Conservation (phyloP, 75 land plant genomes). For the Adiantum capillusveneris region DNA sequence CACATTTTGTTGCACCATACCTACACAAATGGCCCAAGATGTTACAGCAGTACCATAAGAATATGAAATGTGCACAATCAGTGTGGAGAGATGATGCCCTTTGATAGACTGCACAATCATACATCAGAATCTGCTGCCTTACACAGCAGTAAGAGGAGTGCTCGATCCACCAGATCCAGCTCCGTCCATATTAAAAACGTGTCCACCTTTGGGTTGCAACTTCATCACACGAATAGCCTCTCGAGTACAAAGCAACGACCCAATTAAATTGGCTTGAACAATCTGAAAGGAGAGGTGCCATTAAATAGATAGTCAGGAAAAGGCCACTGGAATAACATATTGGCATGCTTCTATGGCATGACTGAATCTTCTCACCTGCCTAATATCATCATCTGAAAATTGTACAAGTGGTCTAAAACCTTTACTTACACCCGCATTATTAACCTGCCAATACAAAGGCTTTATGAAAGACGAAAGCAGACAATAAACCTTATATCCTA, state of each 20-base stretch:
- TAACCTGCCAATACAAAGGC: slow-evolving; percentile 45
- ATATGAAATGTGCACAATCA: background rate
- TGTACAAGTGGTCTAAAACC: slow-evolving; percentile 88
- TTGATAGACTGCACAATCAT: no score
- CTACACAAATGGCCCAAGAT: no score
- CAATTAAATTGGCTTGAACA: slow-evolving; percentile 86
- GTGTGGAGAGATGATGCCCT: no score
- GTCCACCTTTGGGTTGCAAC: slow-evolving; percentile 68
- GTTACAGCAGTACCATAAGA: no score
- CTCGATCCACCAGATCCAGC: slow-evolving; percentile 98
- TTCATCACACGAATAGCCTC: slow-evolving; percentile 88
- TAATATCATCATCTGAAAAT: slow-evolving; percentile 84
- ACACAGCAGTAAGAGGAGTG: slow-evolving; percentile 98
- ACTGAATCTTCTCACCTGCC: slow-evolving; percentile 36
- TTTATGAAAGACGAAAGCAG: no score
- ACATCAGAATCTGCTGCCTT: slow-evolving; percentile 15
- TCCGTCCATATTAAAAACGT: slow-evolving; percentile 98
- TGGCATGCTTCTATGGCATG: background rate
- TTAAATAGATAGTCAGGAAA: no score
- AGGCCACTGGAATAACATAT: no score
- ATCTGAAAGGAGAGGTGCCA: slow-evolving; percentile 51
- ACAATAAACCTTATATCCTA: no score
- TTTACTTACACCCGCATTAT: slow-evolving; percentile 93
- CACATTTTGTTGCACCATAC: slow-evolving; percentile 96
- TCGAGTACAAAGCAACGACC: slow-evolving; percentile 87